These are phyloP conservation scores for Hericium alpestre DNA, from an alignment of 768 basidiomycete species.

Conservation along the genomic window DNA sequence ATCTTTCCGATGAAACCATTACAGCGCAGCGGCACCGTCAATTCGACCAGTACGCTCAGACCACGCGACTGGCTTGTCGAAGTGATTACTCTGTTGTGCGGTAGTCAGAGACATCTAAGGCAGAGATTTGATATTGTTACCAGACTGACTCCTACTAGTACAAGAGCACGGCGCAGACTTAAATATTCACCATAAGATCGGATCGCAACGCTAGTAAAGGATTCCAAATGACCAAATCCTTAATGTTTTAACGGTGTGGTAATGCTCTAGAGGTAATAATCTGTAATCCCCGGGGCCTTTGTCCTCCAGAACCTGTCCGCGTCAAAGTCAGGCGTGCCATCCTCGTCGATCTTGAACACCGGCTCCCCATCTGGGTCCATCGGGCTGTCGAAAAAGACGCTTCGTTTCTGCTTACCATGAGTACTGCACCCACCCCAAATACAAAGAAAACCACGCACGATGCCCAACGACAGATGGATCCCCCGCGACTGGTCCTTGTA, in stretches of 20 bases:
- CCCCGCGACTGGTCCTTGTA: slow-evolving; percentile 1
- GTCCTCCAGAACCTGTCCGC: slow-evolving; percentile 12
- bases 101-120: too few relatives aligned
- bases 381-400: slow-evolving; percentile 16
- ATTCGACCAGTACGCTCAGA: too few relatives aligned
- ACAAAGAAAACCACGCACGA: slow-evolving; percentile 3
- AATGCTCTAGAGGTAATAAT: background rate
- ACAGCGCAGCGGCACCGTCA: too few relatives aligned
- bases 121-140: too few relatives aligned
- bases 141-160: too few relatives aligned
- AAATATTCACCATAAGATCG: too few relatives aligned
- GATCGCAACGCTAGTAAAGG: too few relatives aligned
- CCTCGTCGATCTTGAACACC: slow-evolving; percentile 8
- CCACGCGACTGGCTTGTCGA: too few relatives aligned
- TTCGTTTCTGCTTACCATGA: slow-evolving; percentile 8
- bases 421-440: background rate
- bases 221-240: too few relatives aligned
- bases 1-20: too few relatives aligned
- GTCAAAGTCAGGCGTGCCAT: slow-evolving; percentile 12
- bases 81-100: too few relatives aligned
- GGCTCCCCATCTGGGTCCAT: slow-evolving; percentile 7
- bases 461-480: slow-evolving; percentile 18
- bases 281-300: slow-evolving; percentile 15
- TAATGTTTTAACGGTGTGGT: background rate
- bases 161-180: too few relatives aligned